phyloP scores from a whole-genome alignment of 352 stramenopile genomes.

The Phytophthora tubulina region DNA sequence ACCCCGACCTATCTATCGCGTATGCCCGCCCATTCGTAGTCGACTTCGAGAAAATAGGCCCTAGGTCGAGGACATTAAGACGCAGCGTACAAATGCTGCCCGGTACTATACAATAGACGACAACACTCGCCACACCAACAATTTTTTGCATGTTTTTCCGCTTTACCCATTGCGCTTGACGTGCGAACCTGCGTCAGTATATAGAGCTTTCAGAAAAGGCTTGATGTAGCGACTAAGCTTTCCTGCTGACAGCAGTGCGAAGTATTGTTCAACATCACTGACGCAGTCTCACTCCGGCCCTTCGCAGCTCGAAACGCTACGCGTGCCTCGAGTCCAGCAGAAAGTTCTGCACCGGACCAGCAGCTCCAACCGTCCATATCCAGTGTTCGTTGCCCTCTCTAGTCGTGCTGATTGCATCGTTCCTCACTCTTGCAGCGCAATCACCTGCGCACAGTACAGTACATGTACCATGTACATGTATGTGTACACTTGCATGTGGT shows the following conservation, averaged over 20 bases:
- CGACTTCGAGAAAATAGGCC: constrained; percentile 24
- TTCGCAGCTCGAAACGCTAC: constrained; percentile 28
- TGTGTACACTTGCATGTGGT: background rate
- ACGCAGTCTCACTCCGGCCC: constrained; percentile 4
- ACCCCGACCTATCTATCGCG: constrained; percentile 34
- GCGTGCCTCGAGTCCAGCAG: constrained; percentile 5
- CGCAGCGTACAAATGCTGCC: constrained; percentile 25
- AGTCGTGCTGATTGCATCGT: constrained; percentile 1
- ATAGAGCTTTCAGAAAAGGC: constrained; percentile 2
- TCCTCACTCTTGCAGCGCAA: background rate
- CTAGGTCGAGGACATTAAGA: constrained; percentile 24
- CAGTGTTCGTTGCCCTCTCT: background rate
- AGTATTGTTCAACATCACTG: constrained; percentile 6
- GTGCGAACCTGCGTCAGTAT: background rate
- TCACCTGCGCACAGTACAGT: background rate
- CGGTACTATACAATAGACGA: constrained; percentile 45
- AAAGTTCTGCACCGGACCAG: constrained; percentile 13
- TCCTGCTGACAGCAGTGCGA: background rate
- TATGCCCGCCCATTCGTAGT: constrained; percentile 23
- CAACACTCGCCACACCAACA: background rate
- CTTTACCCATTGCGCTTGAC: constrained; percentile 6
- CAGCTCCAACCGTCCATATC: background rate
- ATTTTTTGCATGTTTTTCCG: background rate
- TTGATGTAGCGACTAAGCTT: constrained; percentile 6
- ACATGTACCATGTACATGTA: too few species aligned